Evolutionary conservation across 306 rosid species (phyloP), one percentile per base, ranked within the genome.

Genomic region (Glycine tomentella): DNA sequence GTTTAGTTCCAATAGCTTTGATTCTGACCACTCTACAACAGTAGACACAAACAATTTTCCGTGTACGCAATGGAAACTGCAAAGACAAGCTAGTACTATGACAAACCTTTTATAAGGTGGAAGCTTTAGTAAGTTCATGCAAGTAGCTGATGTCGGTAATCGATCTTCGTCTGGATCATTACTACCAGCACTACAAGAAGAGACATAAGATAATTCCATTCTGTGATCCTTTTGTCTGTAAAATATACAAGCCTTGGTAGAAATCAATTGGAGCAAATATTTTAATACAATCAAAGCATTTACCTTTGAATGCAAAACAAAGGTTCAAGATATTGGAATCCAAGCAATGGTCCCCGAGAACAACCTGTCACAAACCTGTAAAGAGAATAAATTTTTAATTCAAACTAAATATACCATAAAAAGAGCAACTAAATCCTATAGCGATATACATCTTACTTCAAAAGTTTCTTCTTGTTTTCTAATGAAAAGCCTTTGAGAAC

Each of bases 71-170:
- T 38, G 77, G 75, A 79, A 77, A 83, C 48, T 42, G 71, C 62
- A 53, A 82, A 69, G 52, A 64, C 33, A 86, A 61, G 69, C 25
- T 83, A 68, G 77, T 68, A 86, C 40, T 16, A 67, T 74, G 72
- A 86, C 92, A 70, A 86, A 95, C 99, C 99, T 95, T 78, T 90
- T 86, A 81, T 95, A 95, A 40, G 99, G 98, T 46, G 99, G 99
- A 86, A 95, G 98, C 93, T 95, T 95, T 45, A 95, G 87, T 58
- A 95, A 92, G 87, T 95, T 95, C 99, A 95, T 95, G 84, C 99
- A 95, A 80, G 99, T 95, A 70, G 99, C 99, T 13, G 99, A 87
- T 66, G 99, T 95, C 3, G 99, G 99, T 78, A 95, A 82, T 68
- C 99, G 92, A 85, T 97, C 96, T 87, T 93, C 98, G 55, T 93